phyloP scores from a whole-genome alignment of 805 yeast genomes.

The Cyberlindnera mrakii region DNA sequence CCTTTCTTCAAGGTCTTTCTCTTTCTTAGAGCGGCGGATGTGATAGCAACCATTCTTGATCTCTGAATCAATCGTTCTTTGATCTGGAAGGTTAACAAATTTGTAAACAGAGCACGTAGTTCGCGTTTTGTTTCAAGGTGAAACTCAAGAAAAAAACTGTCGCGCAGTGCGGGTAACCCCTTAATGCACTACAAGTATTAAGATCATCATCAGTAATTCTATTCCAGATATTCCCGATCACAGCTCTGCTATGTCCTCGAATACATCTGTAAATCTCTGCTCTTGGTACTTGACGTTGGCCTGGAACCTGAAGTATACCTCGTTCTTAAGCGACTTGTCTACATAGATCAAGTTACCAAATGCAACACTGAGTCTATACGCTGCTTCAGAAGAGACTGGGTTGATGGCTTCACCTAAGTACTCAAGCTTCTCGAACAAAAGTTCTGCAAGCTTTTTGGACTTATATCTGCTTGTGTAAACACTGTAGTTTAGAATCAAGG shows the following conservation, averaged over 20 bases:
- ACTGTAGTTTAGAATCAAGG: constrained; percentile 45
- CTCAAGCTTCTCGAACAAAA: constrained; percentile 25
- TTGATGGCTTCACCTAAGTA: constrained; percentile 24
- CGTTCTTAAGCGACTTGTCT: constrained; percentile 22
- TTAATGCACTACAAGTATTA: too few relatives aligned
- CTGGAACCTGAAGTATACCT: constrained; percentile 10
- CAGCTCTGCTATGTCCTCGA: constrained; percentile 10
- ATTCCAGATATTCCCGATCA: not conserved
- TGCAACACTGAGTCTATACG: constrained; percentile 57
- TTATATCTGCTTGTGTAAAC: constrained; percentile 30
- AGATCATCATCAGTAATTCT: too few relatives aligned
- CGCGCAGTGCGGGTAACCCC: not conserved
- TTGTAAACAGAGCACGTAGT: not conserved
- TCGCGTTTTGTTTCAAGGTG: not conserved
- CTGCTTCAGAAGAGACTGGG: constrained; percentile 51
- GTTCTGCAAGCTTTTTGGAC: constrained; percentile 24
- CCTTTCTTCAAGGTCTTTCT: constrained; percentile 79
- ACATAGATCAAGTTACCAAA: constrained; percentile 50
- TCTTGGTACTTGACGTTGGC: constrained; percentile 5
- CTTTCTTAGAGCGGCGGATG: constrained; percentile 57
- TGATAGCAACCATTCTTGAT: constrained; percentile 39
- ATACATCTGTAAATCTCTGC: constrained; percentile 16
- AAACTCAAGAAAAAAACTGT: not conserved
- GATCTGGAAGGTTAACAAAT: too few relatives aligned
- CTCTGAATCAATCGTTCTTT: not conserved